Percentiles rank a stretch among this genome's conserved stretches.
phyloP scores from a whole-genome alignment of 1,284 basidiomycete genomes.

The Hypsizygus ulmarius region DNA sequence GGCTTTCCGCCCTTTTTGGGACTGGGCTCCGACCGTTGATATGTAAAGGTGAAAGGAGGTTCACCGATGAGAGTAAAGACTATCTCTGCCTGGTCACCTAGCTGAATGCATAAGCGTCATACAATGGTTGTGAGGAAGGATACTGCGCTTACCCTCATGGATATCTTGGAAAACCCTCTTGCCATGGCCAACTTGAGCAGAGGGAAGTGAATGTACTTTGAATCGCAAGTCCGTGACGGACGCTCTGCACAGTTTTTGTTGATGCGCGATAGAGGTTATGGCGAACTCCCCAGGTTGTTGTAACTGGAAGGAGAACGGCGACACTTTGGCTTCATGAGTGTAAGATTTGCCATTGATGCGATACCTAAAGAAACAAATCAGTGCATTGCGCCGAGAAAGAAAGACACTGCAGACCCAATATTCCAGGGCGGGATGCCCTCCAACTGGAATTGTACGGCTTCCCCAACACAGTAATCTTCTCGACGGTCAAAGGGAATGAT shows the following conservation, averaged over 20 bases:
- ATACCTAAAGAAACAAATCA: slow-evolving; percentile 51
- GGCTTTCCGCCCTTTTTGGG: slow-evolving; percentile 60
- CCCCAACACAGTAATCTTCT: slow-evolving; percentile 88
- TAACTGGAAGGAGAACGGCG: slow-evolving; percentile 82
- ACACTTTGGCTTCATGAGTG: slow-evolving; percentile 72
- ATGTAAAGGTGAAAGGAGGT: slow-evolving; percentile 94
- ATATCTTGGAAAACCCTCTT: slow-evolving; percentile 81
- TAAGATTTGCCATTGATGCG: slow-evolving; percentile 76
- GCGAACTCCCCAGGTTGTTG: slow-evolving; percentile 80
- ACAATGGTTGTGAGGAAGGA: background rate
- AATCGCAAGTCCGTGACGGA: slow-evolving; percentile 76
- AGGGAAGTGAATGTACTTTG: slow-evolving; percentile 80
- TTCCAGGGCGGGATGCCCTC: slow-evolving; percentile 97
- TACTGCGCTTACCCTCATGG: slow-evolving; percentile 63
- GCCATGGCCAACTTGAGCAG: slow-evolving; percentile 85
- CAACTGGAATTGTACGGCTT: slow-evolving; percentile 87
- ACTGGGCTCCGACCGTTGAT: slow-evolving; percentile 75
- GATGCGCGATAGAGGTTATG: slow-evolving; percentile 86
- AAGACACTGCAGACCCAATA: slow-evolving; percentile 59
- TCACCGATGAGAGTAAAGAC: slow-evolving; percentile 86
- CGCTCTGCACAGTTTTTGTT: slow-evolving; percentile 86
- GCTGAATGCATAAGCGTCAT: slow-evolving; percentile 3
- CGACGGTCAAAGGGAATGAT: slow-evolving; percentile 83
- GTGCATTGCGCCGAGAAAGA: background rate
- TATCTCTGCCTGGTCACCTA: slow-evolving; percentile 90